Base-by-base conservation (phyloP, 164 flowering plant genomes). In the Liriodendron chinense region DNA sequence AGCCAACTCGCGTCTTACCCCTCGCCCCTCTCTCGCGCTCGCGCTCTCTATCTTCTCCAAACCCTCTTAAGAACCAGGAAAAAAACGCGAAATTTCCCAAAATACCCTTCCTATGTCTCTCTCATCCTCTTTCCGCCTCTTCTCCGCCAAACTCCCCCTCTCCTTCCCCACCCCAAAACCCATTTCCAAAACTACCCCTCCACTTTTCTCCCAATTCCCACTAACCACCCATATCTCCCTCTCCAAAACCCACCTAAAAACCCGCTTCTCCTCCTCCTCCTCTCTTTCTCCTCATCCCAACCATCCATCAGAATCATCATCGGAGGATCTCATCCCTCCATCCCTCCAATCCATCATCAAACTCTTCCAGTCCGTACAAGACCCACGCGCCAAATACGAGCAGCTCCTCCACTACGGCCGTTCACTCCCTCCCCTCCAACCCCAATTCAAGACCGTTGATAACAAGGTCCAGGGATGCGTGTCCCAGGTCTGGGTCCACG, bases 401-500 rank as follows among this genome's bases (percentile, higher is more conserved):
- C 99, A 96, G 81, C 82, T 94, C 56, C 24, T 96, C 67, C 89
- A 85, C 83, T 96, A 94, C 59, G 97, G 93, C 18, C 81, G 82
- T 20, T 87, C 85, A 47, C 83, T 96, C 18, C 77, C 78, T 5
- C 90, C 99, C 1, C 84, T 94, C 7, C 87, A 85, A 7, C 0
- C 84, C 61, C 80, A 79, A 76, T 91, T 83, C 86, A 92, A 91
- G 74, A 92, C 90, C 28, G 75, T 50, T 6, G 91, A 87, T 22
- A 96, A 96, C 80, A 96, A 91, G 82, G 99, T 96, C 2, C 85
- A 90, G 70, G 99, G 99, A 1, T 96, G 99, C 68, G 98, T 96
- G 47, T 96, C 99, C n/a, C 99, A 94, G 89, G 98, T 96, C 9
- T 96, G 98, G 98, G 97, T 96, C 22, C 77, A 93, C 71, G 99